phyloP scores from a whole-genome alignment of 495 filamentous ascomycete genomes.

The Penicillium odoratum region DNA sequence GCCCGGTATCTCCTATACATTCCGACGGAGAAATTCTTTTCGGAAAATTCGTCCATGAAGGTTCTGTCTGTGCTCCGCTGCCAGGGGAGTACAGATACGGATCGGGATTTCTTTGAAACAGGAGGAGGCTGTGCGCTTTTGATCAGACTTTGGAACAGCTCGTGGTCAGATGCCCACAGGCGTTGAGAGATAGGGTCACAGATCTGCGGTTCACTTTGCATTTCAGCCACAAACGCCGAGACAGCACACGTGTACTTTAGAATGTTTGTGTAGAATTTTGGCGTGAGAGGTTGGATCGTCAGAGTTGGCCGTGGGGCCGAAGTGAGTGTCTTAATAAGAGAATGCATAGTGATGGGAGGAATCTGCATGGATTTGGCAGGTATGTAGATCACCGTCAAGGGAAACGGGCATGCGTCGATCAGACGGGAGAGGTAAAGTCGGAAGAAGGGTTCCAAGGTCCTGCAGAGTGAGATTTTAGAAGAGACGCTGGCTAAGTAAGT shows the following conservation, averaged over 20 bases:
- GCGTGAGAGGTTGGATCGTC: slow-evolving; percentile 3
- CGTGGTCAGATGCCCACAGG: neutral
- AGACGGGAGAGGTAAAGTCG: slow-evolving; percentile 4
- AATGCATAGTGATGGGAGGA: slow-evolving; percentile 2
- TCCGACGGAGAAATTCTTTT: neutral
- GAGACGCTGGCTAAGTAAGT: neutral
- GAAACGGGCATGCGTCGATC: neutral
- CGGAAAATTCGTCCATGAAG: slow-evolving; percentile 5
- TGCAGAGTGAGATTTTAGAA: neutral
- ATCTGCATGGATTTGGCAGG: slow-evolving; percentile 7
- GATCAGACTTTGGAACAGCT: neutral
- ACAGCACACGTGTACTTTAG: neutral
- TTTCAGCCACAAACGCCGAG: neutral
- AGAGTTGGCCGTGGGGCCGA: neutral
- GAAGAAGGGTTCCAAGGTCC: slow-evolving; percentile 4
- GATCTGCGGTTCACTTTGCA: neutral
- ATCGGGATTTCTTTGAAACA: neutral
- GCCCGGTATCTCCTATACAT: neutral
- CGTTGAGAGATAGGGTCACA: slow-evolving; percentile 5
- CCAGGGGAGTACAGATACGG: neutral
- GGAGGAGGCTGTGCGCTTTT: neutral
- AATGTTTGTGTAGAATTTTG: slow-evolving; percentile 8
- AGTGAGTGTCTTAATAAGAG: neutral
- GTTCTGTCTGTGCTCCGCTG: neutral
- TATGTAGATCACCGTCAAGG: slow-evolving; percentile 4